Percentiles rank a stretch among this genome's conserved stretches.
Evolutionary conservation across 805 yeast species (phyloP).

Genomic region (Saturnispora quitensis): DNA sequence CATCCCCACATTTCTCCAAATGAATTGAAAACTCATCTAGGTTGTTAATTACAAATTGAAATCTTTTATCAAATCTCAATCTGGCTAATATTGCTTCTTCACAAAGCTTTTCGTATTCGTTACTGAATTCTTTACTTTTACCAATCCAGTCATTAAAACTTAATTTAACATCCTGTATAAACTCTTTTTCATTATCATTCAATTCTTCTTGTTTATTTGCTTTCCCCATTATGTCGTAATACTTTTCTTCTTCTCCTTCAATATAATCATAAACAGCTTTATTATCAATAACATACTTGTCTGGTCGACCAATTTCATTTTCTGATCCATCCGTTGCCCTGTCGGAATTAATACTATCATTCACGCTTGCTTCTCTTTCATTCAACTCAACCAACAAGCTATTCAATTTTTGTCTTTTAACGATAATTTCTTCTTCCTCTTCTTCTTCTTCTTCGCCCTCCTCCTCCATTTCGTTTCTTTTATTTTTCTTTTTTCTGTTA

Average conservation of each 20-base stretch:
- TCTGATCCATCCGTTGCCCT: constrained; percentile 9
- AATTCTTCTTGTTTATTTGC: constrained; percentile 3
- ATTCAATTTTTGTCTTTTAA: background rate
- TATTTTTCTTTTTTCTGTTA: background rate
- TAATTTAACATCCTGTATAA: constrained; percentile 12
- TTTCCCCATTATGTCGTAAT: constrained; percentile 11
- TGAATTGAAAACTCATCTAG: constrained; percentile 16
- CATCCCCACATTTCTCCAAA: constrained; percentile 19
- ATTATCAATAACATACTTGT: constrained; percentile 11
- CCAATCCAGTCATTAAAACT: constrained; percentile 29
- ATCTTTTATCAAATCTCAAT: constrained; percentile 31
- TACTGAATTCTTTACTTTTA: constrained; percentile 27
- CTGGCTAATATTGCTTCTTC: constrained; percentile 30
- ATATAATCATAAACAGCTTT: constrained; percentile 13
- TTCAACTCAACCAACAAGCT: background rate
- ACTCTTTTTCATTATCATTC: constrained; percentile 13
- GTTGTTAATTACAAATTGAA: constrained; percentile 18
- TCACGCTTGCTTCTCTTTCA: background rate
- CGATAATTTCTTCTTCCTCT: background rate
- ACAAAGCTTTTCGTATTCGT: constrained; percentile 28
- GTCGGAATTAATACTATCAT: background rate
- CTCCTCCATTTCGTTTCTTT: background rate
- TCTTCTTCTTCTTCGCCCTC: background rate
- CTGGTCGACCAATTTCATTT: constrained; percentile 7
- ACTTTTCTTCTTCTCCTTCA: constrained; percentile 11